Evolutionary conservation across 441 rosid species (phyloP), one percentile per base, ranked within the genome.

Genomic region (Aquilaria agallochum): DNA sequence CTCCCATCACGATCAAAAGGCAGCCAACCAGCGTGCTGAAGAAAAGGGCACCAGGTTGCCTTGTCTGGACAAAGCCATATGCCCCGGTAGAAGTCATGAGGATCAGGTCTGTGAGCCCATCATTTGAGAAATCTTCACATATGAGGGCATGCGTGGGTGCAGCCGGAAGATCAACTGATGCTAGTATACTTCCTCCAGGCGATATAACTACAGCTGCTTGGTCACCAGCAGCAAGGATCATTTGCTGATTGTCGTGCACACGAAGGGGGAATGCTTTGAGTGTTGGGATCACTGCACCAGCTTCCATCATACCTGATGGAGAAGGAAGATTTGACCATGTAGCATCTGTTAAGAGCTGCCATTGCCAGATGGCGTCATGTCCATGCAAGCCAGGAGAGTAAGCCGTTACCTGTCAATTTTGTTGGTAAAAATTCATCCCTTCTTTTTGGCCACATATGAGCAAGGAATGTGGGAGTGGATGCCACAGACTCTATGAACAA

Each of bases 41-140:
- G 92, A 92, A 95, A 74, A 95, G 81, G 71, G 97, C 99, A 50
- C 98, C 99, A 0, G 99, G 99, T 54, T 90, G 96, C 74, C 98
- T 90, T 30, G 96, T 88, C 74, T 95, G 99, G 67, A 92, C 94
- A 55, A 92, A 92, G 49, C 99, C 97, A 42, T 92, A 92, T 4
- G 92, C 78, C 36, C 98, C 98, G 31, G 77, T 92, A 6, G 97
- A 85, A 46, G 99, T 95, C 78, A 95, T 79, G 31, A 95, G 72
- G 61, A 92, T 92, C 60, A 92, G 70, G 79, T 92, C 98, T 3
- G 95, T 85, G 30, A 92, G 88, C 11, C 98, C 95, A 42, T 95
- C 99, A 64, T 84, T 84, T 0, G 98, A 90, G 79, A 90, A 95
- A 74, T 95, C 99, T 11, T 92, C 98, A 2, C 84, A 57, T 54